These are phyloP conservation scores for Iodosphaeria phyllophila DNA, from an alignment of 2,329 filamentous ascomycete genomes.

Conservation along the genomic window DNA sequence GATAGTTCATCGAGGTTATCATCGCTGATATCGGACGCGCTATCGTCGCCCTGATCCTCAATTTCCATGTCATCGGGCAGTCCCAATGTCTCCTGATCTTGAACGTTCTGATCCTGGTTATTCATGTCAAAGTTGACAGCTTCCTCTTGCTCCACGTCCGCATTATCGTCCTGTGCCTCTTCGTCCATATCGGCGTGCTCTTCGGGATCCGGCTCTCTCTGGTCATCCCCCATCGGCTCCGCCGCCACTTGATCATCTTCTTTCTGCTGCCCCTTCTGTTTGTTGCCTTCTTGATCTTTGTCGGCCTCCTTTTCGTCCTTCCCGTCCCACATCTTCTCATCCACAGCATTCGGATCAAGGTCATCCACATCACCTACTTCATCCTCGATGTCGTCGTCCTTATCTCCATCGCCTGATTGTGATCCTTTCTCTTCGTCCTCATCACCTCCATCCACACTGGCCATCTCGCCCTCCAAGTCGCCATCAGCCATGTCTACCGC, in stretches of 20 bases:
- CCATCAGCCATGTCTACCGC: constrained; percentile 86
- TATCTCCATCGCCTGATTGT: constrained; percentile 42
- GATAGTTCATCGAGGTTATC: constrained; percentile 41
- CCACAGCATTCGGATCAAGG: constrained; percentile 71
- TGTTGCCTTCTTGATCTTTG: constrained; percentile 62
- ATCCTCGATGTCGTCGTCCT: constrained; percentile 64
- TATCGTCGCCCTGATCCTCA: constrained; percentile 44
- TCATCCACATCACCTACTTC: constrained; percentile 85
- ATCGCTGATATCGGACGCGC: constrained; percentile 28
- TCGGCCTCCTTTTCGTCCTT: constrained; percentile 61
- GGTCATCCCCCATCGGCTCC: constrained; percentile 33
- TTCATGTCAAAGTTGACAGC: constrained; percentile 35
- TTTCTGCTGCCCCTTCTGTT: constrained; percentile 50
- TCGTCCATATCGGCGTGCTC: constrained; percentile 26
- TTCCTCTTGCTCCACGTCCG: constrained; percentile 38
- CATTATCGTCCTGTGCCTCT: constrained; percentile 36
- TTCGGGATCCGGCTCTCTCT: constrained; percentile 29
- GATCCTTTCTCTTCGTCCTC: constrained; percentile 41
- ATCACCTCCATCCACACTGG: constrained; percentile 41
- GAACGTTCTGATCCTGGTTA: constrained; percentile 52
- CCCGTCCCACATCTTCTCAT: constrained; percentile 98
- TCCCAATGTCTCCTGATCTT: constrained; percentile 67
- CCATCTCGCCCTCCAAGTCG: constrained; percentile 75
- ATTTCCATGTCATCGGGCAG: constrained; percentile 79
- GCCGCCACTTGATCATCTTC: constrained; percentile 40